A percentile compares a stretch with the other conserved stretches of the same genome.
Conservation (phyloP, 179 eudicot genomes). For the Heliamphora pulchella region DNA sequence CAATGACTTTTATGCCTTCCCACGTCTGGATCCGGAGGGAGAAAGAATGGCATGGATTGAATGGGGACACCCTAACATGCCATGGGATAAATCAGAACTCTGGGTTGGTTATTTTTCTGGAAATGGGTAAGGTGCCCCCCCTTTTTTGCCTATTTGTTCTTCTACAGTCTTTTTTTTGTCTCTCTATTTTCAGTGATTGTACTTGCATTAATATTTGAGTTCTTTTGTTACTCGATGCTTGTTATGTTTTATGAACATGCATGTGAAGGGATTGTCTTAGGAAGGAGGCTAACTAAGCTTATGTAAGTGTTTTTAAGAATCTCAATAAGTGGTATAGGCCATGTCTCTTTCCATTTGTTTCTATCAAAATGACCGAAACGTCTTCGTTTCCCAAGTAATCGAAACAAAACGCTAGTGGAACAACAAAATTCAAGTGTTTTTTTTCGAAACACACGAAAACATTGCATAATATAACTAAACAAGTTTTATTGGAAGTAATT, state of each 20-base stretch:
- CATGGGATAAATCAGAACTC: conserved; percentile 94
- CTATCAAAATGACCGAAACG: no score
- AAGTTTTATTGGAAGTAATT: no score
- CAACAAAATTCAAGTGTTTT: no score
- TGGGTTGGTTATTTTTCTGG: conserved; percentile 97
- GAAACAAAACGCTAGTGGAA: no score
- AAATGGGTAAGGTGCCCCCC: conserved; percentile 38
- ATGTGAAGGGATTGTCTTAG: background rate
- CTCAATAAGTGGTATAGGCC: background rate
- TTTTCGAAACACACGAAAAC: no score
- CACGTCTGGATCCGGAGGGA: conserved; percentile 74
- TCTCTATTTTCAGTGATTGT: background rate
- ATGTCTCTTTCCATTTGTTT: no score
- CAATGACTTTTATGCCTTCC: conserved; percentile 92
- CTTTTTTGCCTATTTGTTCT: background rate
- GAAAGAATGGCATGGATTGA: conserved; percentile 88
- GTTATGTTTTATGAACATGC: background rate
- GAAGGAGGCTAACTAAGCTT: background rate
- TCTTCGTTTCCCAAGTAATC: no score
- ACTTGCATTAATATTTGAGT: background rate
- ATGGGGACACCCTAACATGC: conserved; percentile 99
- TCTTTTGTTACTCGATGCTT: background rate
- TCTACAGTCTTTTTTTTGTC: no score
- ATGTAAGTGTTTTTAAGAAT: background rate
- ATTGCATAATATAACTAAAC: no score